Evolutionary conservation across 2,329 filamentous ascomycete genomes (phyloP), one percentile per base, ranked within the genome.

Genomic region (Talaromyces pinophilus): DNA sequence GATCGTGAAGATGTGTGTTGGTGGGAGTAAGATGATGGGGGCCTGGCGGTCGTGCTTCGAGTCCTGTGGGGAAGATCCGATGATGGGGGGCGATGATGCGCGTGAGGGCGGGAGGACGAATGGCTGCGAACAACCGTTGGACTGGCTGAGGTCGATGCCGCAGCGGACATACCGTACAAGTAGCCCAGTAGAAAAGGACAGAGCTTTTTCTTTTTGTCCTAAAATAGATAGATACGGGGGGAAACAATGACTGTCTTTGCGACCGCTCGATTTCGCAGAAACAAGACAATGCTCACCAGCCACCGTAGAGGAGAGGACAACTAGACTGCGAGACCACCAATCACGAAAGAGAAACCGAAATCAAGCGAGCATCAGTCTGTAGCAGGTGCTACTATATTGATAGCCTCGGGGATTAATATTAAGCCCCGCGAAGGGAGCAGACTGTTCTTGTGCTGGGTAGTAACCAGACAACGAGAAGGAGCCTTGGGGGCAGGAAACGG

Each of bases 81-180:
- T 44, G 79, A 73, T 62, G 75, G 72, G 67, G 78, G 71, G 64
- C 75, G 76, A 71, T 80, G 77, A 22, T 65, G 63, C 63, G 81
- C 76, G 67, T 76, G 71, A 71, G 79, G 77, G 71, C 80, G 79
- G 74, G 80, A 80, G 64, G 80, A 82, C 68, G 83, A 84, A 67
- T 82, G 79, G 71, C 80, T 85, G 72, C 83, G 83, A 69, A 80
- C 79, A 67, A 85, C 74, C 61, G 81, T 74, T 22, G 83, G 77
- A 68, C 80, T 75, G 68, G 80, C 79, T 69, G 81, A 79, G 62
- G 78, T 77, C 54, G 75, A 72, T 66, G 83, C 79, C 69, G 83
- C 77, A 64, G 82, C 77, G 70, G 81, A 81, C 80, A 82, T 82
- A 30, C 57, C 62, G 62, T 57, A 40, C 46, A 40, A 62, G 25